Base-by-base conservation (phyloP, 2,329 filamentous ascomycete genomes). In the Neodidymelliopsis sp. region DNA sequence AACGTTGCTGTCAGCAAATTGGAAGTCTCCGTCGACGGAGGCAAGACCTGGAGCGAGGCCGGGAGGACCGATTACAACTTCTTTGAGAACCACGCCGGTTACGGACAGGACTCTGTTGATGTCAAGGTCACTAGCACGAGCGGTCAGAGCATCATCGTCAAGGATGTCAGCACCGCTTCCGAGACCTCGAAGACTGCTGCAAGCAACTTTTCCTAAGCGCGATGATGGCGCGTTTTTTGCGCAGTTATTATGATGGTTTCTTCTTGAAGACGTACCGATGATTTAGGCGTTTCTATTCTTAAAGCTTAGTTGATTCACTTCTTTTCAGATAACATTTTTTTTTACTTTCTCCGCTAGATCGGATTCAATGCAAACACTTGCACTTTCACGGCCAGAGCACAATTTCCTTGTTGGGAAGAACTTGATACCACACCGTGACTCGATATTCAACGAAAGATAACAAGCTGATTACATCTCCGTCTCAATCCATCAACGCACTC, bases 1-100 rank as follows among this genome's bases (percentile, higher is more conserved):
- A 85, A 85, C 65, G 75, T 81, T 51, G 76, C 78, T 12, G 77
- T 87, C 29, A 60, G 74, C 42, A 77, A 73, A 54, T 75, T 88
- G 18, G 84, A 87, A 57, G 84, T 87, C 49, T 84, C 81, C 49
- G 83, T 77, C 13, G 80, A 88, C 60, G 77, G 81, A 9, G 84
- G 84, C 13, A 76, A 59, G 42, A 82, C 80, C 11, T 88, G 84
- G 84, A 67, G 79, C 67, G 38, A 65, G n/a, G 86, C 84, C 0
- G 75, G 72, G 2, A 75, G 85, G 36, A 68, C 76, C 46, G 69
- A 74, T 6, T 75, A 75, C 66, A 76, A 87, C 76, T 88, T 79
- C 73, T 88, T 87, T 34, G 79, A 87, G 75, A 78, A 84, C 57
- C 48, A 73, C 0, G 74, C 76, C 48, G 85, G 85, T 0, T 85